Evolutionary conservation across 2,329 filamentous ascomycete species (phyloP).

Genomic region (Harringtonia aguacate): DNA sequence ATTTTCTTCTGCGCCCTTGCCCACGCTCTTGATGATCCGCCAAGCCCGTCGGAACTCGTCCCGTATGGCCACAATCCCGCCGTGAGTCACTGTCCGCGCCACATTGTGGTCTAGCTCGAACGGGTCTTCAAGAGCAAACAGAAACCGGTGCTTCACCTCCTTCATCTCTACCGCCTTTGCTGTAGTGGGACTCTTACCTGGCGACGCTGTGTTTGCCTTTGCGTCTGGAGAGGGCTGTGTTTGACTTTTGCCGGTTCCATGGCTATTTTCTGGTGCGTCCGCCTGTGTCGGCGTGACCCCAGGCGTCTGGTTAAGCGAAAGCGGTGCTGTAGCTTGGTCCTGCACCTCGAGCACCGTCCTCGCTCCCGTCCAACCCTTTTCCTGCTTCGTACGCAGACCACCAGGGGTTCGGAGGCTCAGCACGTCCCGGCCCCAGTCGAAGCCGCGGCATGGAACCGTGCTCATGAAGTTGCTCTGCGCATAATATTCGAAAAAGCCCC

Average conservation of each 20-base stretch:
- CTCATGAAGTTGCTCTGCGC: constrained; percentile 49
- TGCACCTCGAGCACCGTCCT: constrained; percentile 54
- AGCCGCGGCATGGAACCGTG: constrained; percentile 42
- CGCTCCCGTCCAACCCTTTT: constrained; percentile 81
- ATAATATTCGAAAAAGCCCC: constrained; percentile 85
- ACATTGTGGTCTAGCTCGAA: constrained; percentile 86
- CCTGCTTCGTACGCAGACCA: constrained; percentile 61
- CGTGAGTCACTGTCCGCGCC: constrained; percentile 73
- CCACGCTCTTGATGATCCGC: constrained; percentile 51
- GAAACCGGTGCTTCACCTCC: constrained; percentile 67
- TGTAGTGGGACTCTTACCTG: constrained; percentile 3
- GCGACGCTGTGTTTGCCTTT: background rate
- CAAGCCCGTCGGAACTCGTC: constrained; percentile 78
- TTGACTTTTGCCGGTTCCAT: background rate
- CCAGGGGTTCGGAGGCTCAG: constrained; percentile 63
- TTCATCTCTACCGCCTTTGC: constrained; percentile 36
- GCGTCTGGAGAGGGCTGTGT: background rate
- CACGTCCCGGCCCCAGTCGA: constrained; percentile 73
- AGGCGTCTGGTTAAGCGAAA: constrained; percentile 3
- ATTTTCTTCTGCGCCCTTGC: constrained; percentile 32
- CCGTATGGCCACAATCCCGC: constrained; percentile 69
- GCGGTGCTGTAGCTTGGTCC: constrained; percentile 18
- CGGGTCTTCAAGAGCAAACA: constrained; percentile 86
- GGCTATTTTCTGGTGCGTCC: background rate
- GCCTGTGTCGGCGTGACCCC: background rate